phyloP scores from a whole-genome alignment of 805 yeast genomes.

The Teunomyces gatunensis region DNA sequence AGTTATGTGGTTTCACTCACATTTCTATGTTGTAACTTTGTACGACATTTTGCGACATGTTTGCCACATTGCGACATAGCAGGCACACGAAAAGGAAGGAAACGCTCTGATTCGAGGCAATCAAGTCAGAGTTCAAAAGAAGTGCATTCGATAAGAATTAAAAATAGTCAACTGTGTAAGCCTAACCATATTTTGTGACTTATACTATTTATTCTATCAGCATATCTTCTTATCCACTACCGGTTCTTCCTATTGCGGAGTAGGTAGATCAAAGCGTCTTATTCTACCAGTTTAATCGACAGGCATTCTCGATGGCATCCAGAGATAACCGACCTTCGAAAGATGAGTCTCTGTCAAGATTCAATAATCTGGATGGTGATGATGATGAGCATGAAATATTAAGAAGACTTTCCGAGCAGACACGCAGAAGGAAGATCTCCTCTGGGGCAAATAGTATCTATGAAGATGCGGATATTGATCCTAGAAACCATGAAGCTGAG shows the following conservation, averaged over 20 bases:
- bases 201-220: neutral
- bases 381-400: conserved; percentile 25
- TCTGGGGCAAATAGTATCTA: conserved; percentile 13
- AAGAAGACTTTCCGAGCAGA: conserved; percentile 40
- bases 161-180: neutral
- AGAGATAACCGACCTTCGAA: neutral
- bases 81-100: neutral
- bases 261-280: neutral
- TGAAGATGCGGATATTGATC: conserved; percentile 8
- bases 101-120: neutral
- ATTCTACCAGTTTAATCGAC: neutral
- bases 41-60: neutral
- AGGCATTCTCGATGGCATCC: neutral
- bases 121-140: neutral
- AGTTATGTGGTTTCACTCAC: no score
- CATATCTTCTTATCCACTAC: neutral
- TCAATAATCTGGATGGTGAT: conserved; percentile 14
- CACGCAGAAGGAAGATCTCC: conserved; percentile 18
- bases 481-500: conserved; percentile 14
- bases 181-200: neutral
- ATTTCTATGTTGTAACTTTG: neutral
- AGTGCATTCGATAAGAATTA: neutral
- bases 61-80: neutral
- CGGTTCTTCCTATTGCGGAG: neutral
- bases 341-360: neutral